phyloP scores from a whole-genome alignment of 345 rosid species.

The Rhodamnia argentea region DNA sequence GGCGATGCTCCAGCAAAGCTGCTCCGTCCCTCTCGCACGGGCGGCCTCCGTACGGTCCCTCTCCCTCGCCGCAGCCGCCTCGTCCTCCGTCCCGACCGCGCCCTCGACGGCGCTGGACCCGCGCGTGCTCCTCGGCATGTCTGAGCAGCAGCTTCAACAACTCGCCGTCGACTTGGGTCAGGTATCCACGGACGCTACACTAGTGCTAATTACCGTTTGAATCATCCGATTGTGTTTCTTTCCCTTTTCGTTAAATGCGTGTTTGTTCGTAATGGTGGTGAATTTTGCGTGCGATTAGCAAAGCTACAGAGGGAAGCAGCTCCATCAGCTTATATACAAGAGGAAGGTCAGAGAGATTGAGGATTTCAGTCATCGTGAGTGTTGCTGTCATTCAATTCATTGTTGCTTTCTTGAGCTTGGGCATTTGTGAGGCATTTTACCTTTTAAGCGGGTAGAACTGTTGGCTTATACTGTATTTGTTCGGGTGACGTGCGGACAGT shows the following conservation, averaged over 20 bases:
- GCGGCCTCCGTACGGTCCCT: conserved; percentile 21
- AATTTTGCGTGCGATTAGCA: conserved; percentile 22
- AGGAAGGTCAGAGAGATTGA: conserved; percentile 65
- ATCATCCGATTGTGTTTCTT: background rate
- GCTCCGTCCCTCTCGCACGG: conserved; percentile 49
- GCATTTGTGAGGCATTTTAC: background rate
- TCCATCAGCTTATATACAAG: conserved; percentile 80
- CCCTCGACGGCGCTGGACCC: conserved; percentile 47
- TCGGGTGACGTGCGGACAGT: conserved; percentile 23
- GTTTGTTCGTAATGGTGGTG: background rate
- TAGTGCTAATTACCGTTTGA: background rate
- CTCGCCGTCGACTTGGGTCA: conserved; percentile 75
- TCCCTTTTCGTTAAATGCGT: background rate
- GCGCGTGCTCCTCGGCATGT: conserved; percentile 80
- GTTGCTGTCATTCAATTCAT: background rate
- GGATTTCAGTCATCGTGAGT: conserved; percentile 77
- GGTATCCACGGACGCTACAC: conserved; percentile 16
- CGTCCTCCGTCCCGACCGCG: conserved; percentile 10
- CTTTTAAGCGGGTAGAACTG: background rate
- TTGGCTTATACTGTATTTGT: background rate
- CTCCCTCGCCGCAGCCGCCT: conserved; percentile 23
- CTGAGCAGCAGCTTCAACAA: conserved; percentile 81
- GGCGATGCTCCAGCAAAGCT: conserved; percentile 51
- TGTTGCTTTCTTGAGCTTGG: background rate
- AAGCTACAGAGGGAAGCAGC: conserved; percentile 89